Evolutionary conservation across 352 stramenopile genomes (phyloP).

Genomic region (Peronosclerospora sorghi): DNA sequence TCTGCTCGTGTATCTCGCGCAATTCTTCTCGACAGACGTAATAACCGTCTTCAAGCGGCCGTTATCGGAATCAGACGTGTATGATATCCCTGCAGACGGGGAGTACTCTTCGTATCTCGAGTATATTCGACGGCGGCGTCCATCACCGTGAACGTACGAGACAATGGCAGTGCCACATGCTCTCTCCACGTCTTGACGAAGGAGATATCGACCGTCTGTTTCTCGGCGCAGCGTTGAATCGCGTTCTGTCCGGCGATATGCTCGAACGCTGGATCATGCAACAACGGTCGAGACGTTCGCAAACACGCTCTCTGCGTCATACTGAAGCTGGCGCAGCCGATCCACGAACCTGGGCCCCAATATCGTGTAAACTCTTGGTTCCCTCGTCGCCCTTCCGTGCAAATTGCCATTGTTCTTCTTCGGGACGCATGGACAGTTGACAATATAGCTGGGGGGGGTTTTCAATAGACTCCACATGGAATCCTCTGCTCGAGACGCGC

Average conservation of each 20-base stretch:
- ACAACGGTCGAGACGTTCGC: constrained; percentile 88
- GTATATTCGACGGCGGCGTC: constrained; percentile 89
- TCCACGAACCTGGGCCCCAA: constrained; percentile 87
- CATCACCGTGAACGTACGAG: constrained; percentile 85
- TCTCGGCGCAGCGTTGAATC: constrained; percentile 91
- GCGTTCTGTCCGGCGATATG: constrained; percentile 86
- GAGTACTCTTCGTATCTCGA: constrained; percentile 91
- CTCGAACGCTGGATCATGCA: constrained; percentile 89
- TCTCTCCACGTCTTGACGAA: constrained; percentile 86
- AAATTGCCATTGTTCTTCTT: constrained; percentile 92
- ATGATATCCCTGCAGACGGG: too few species aligned
- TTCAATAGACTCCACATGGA: constrained; percentile 88
- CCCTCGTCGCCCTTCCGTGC: constrained; percentile 71
- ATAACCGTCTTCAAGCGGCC: too few species aligned
- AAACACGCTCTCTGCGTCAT: constrained; percentile 92
- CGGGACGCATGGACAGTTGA: constrained; percentile 18
- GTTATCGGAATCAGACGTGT: too few species aligned
- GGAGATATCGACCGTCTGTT: too few species aligned
- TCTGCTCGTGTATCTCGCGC: constrained; percentile 93
- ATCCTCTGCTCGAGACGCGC: constrained; percentile 87
- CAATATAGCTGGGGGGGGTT: constrained; percentile 85
- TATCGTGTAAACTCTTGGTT: constrained; percentile 85
- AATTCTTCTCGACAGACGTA: too few species aligned
- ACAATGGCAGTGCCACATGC: constrained; percentile 80
- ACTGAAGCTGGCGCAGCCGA: constrained; percentile 83